These are phyloP conservation scores for Penicillium sp. DNA, from an alignment of 2,329 filamentous ascomycete genomes.

Conservation along the genomic window DNA sequence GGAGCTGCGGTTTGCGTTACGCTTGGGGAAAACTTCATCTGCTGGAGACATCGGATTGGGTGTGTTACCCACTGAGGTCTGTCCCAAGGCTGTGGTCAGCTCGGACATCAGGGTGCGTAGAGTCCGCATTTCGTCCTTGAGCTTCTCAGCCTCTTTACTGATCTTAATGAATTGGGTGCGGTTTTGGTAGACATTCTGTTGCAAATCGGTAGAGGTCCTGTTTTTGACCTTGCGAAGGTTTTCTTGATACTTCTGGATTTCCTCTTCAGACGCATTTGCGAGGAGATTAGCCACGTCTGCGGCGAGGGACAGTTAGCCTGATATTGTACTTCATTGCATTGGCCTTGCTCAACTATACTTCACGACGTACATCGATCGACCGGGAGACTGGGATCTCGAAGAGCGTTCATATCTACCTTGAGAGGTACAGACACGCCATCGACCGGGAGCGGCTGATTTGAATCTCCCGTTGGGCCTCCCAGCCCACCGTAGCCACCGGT, in stretches of 20 bases:
- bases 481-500: constrained; percentile 54
- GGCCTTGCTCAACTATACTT: background rate
- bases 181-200: constrained; percentile 95
- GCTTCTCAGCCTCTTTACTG: constrained; percentile 96
- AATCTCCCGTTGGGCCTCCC: constrained; percentile 39
- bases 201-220: constrained; percentile 73
- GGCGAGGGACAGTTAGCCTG: background rate
- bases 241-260: constrained; percentile 75
- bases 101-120: constrained; percentile 88
- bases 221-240: constrained; percentile 70
- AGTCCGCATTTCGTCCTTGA: constrained; percentile 92
- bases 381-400: constrained; percentile 72
- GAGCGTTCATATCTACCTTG: constrained; percentile 66
- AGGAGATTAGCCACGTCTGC: constrained; percentile 56
- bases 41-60: constrained; percentile 50
- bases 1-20: constrained; percentile 77
- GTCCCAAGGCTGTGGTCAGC: constrained; percentile 63
- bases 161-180: constrained; percentile 98
- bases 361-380: constrained; percentile 66
- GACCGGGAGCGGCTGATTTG: constrained; percentile 42
- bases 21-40: constrained; percentile 46
- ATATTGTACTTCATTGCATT: constrained; percentile 14
- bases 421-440: constrained; percentile 53
- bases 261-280: constrained; percentile 77
- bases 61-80: constrained; percentile 43